These are phyloP conservation scores for Alloteropsis semialata DNA, from an alignment of 176 grass and related monocot species.

Conservation along the genomic window DNA sequence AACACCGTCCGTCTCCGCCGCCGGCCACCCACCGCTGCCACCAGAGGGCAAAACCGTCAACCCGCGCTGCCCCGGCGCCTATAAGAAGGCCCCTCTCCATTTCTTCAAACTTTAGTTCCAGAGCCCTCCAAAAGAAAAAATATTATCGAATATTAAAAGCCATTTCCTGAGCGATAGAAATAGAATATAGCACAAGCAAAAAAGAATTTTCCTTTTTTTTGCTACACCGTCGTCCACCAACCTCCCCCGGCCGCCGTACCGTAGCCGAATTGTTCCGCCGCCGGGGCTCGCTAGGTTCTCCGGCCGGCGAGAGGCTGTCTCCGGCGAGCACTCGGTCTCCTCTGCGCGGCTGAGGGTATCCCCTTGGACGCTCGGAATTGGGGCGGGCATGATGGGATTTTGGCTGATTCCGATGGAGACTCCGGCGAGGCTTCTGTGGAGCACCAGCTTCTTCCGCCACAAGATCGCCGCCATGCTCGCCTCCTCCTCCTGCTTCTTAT, in stretches of 20 bases:
- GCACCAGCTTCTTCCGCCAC: conserved; percentile 99
- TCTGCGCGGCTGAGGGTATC: conserved; percentile 57
- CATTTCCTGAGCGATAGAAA: conserved; percentile 5
- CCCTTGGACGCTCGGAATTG: conserved; percentile 18
- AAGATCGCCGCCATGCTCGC: conserved; percentile 74
- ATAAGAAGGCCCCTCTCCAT: conserved; percentile 59
- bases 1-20: conserved; percentile 22
- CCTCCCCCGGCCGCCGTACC: conserved; percentile 14
- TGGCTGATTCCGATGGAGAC: conserved; percentile 83
- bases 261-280: conserved; percentile 38
- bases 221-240: conserved; percentile 7
- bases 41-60: conserved; percentile 33
- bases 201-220: neutral
- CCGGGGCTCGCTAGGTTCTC: conserved; percentile 23
- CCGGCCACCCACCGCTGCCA: conserved; percentile 30
- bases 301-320: conserved; percentile 24
- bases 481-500: conserved; percentile 75
- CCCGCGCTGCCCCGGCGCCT: neutral
- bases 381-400: conserved; percentile 70
- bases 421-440: conserved; percentile 91
- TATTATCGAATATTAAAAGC: conserved; percentile 13
- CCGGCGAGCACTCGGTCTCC: conserved; percentile 35
- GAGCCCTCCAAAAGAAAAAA: conserved; percentile 38
- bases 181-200: neutral
- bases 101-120: conserved; percentile 71